Base-by-base conservation (phyloP, 2,329 filamentous ascomycete species). In the Beauveria scarabaeidicola region DNA sequence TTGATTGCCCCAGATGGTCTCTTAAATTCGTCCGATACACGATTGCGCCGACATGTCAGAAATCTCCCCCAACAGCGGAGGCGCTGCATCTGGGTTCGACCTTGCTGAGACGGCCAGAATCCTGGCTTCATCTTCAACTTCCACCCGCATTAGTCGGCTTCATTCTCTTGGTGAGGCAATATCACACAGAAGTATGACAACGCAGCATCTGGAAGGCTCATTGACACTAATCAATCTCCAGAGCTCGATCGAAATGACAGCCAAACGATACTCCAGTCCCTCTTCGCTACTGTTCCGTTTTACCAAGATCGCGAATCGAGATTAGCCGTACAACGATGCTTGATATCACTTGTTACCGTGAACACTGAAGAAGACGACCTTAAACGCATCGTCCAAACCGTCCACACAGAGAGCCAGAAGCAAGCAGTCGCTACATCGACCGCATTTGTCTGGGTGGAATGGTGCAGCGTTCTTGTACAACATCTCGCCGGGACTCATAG, bases 391-490 rank as follows among this genome's bases (percentile, higher is more conserved):
- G 80, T 91, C 48, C 78, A 81, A 47, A 82, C 82, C 53, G 73
- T 97, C 61, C 83, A 86, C 62, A 76, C 79, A 36, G 93, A 99
- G 73, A 83, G 87, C 15, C 80, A 83, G 63, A 97, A 96, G 72
- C 77, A 81, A 19, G 86, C 85, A 63, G 86, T 97, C 67, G 90
- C 93, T 36, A 77, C 88, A 17, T 84, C 82, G 47, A 95, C 86
- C 73, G 89, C 91, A 5, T 96, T 97, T 70, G 90, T 96, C 52
- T 78, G 99, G 65, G 81, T 94, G 15, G 90, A 96, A 72, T 99
- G 93, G 93, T 91, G 86, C 72, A 89, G 88, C 61, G 73, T 93
- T 61, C 75, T 97, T 54, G 82, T 96, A 65, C 86, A 92, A 67
- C 81, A 87, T 61, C 78, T 91, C 27, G 82, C 82, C 36, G 80